Evolutionary conservation across 2,329 filamentous ascomycete genomes (phyloP), one percentile per base, ranked within the genome.

Genomic region (Coniochaeta prunicola): DNA sequence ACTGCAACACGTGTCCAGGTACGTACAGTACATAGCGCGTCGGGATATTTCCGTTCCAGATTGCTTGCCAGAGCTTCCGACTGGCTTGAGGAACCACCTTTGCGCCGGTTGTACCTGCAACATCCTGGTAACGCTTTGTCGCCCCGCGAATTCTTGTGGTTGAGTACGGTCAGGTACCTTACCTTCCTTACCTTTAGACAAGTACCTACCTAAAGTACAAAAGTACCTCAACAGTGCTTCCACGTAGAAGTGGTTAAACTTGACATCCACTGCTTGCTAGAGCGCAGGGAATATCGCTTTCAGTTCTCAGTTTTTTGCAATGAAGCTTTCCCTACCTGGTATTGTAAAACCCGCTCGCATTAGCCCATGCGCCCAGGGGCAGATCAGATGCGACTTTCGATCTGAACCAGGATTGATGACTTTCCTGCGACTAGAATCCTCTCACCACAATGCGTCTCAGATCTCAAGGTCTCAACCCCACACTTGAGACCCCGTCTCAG

Each of bases 1-100:
- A 12, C 30, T 36, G 28, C 53, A 34, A 55, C 53, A 33, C 30
- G 33, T 55, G 53, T 36, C 12, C 15, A n/a, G 53, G 53, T 53
- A 53, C 48, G 53, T 55, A 55, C 53, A 55, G 2, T n/a, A 6
- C 3, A 12, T 17, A 12, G 33, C 36, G 30, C 26, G n/a, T 55
- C 53, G 53, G 53, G 53, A 55, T n/a, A 36, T 6, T 36, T 55
- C 53, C 53, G 30, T 33, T 34, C 15, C 50, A 33, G 28, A 31
- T 53, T 26, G 19, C 26, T 54, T 55, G 53, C 53, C 53, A 55
- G 28, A 24, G 30, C 28, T 55, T 55, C 53, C 53, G 53, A 55
- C 53, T 55, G 53, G 53, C 13, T 24, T 36, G 30, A 21, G 30
- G 12, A 24, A 5, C 21, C 45, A 10, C 45, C 28, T 26, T 50